These are phyloP conservation scores for Cutaneotrichosporon cavernicola DNA, from an alignment of 1,284 basidiomycete species.

Conservation along the genomic window DNA sequence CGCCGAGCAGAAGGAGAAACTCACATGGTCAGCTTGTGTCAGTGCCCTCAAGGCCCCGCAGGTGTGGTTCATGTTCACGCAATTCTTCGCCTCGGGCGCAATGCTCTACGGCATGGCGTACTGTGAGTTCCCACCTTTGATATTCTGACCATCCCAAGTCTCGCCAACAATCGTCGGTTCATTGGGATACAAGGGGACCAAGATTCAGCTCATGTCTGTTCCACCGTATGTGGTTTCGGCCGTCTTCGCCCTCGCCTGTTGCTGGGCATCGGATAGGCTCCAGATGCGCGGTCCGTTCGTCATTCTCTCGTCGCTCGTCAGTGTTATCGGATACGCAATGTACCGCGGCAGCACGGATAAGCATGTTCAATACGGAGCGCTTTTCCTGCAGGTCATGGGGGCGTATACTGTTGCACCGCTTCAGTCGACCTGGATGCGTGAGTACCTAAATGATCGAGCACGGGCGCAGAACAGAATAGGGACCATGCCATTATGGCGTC, in stretches of 20 bases:
- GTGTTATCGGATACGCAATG: constrained; percentile 44
- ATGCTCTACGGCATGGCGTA: constrained; percentile 59
- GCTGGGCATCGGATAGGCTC: constrained; percentile 60
- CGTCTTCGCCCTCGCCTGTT: constrained; percentile 56
- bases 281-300: constrained; percentile 56
- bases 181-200: constrained; percentile 54
- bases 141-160: background rate
- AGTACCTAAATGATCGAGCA: constrained; percentile 10
- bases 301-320: constrained; percentile 31
- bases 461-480: background rate
- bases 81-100: constrained; percentile 28
- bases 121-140: constrained; percentile 10
- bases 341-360: constrained; percentile 35
- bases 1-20: constrained; percentile 51
- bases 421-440: constrained; percentile 39
- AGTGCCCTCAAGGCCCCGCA: constrained; percentile 37
- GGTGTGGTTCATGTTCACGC: constrained; percentile 31
- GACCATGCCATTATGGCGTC: background rate
- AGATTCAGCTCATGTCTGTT: constrained; percentile 55
- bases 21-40: constrained; percentile 56
- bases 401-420: constrained; percentile 41
- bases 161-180: constrained; percentile 55
- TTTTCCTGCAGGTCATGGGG: constrained; percentile 49
- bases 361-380: constrained; percentile 40
- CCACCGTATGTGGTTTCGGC: constrained; percentile 60